Base-by-base conservation (phyloP, 176 grass and related monocot genomes). In the Oropetium thomaeum region DNA sequence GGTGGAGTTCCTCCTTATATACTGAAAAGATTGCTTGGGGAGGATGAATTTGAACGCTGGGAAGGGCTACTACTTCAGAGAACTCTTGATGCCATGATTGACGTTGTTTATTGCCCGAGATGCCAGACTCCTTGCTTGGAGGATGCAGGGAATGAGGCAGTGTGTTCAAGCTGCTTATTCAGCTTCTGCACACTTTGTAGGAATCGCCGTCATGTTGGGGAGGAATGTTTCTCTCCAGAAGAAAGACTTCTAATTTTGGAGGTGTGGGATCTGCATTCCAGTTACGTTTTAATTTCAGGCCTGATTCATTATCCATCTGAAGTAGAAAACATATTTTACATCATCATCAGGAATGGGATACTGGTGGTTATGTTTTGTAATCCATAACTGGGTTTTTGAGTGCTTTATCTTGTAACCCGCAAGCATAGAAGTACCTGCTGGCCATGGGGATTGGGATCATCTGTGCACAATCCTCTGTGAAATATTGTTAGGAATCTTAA, bases 121-220 rank as follows among this genome's bases (percentile, higher is more conserved):
- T 93, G 90, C 54, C 73, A 93, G 70, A 93, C 87, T 79, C 84
- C 81, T 76, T 93, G 90, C 73, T 89, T 93, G 81, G 90, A 93
- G 77, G 87, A 93, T 62, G 73, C 15, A 55, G 87, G 73, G 19
- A 71, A 93, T 75, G 81, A 93, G 67, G 90, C 84, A 62, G 87
- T 89, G 65, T 93, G 90, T 82, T 78, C 90, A 87, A 85, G 63
- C 63, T 93, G 90, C 82, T 89, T 87, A 67, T 93, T 89, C 90
- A 85, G 90, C 81, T 93, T 93, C 62, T 93, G 90, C 78, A 79
- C 90, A 27, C 77, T 89, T 71, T 93, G 90, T 71, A 84, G 73
- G 84, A 85, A 84, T 9, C 87, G 90, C 4, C 90, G 90, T 44
- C 90, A 93, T 93, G 52, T 93, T 79, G 90, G 90, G 44, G 84